Percentiles rank a stretch among this genome's conserved stretches.
These are phyloP conservation scores for Colletotrichum tropicale DNA, from an alignment of 2,329 filamentous ascomycete species.

Conservation along the genomic window DNA sequence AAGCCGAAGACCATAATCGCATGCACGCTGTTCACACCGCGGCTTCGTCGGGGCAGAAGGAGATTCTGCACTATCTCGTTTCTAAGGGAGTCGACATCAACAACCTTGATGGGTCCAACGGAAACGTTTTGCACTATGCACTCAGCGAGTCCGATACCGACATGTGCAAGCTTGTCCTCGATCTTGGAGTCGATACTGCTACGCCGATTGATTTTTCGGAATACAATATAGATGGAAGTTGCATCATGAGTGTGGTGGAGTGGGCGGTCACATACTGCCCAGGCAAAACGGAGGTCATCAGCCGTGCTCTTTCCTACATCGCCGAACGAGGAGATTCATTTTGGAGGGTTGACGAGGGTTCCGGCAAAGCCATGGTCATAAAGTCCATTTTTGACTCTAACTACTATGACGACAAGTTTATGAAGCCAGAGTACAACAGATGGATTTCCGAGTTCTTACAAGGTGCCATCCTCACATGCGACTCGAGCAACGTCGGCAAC, in stretches of 20 bases:
- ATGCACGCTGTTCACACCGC: neutral
- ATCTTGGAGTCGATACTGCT: accelerated
- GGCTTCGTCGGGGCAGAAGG: neutral
- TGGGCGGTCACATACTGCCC: accelerated
- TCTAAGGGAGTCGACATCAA: neutral
- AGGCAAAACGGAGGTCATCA: neutral
- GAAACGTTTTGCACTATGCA: neutral
- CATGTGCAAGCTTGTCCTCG: neutral
- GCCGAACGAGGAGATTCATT: neutral
- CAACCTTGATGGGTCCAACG: accelerated
- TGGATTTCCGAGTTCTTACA: neutral
- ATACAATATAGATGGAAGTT: accelerated
- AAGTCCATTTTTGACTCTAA: accelerated
- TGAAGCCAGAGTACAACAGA: neutral
- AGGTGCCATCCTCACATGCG: neutral
- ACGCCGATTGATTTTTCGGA: neutral
- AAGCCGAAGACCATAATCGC: neutral
- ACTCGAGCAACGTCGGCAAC: accelerated
- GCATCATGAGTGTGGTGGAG: neutral
- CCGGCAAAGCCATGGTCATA: accelerated
- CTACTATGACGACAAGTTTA: accelerated
- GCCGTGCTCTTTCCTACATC: neutral
- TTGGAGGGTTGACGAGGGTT: neutral
- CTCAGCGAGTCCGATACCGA: neutral
- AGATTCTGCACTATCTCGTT: neutral